These are phyloP conservation scores for Alloteropsis semialata DNA, from an alignment of 176 grass and related monocot species.

Conservation along the genomic window DNA sequence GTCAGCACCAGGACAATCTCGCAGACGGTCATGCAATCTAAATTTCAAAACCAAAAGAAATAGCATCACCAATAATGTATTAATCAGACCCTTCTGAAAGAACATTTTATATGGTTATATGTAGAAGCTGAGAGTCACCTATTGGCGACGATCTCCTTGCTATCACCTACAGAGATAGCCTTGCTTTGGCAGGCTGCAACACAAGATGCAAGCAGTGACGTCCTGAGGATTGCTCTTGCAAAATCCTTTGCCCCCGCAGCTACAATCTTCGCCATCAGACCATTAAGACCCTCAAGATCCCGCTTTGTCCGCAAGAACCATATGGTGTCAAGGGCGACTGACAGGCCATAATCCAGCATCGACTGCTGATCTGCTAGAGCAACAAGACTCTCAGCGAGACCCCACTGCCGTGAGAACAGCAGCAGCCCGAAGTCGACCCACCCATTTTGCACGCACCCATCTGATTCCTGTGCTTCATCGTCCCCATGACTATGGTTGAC, in stretches of 20 bases:
- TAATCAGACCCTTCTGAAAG: neutral
- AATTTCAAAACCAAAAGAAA: neutral
- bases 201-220: slow-evolving; percentile 63
- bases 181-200: slow-evolving; percentile 81
- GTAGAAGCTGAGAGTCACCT: slow-evolving; percentile 34
- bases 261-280: slow-evolving; percentile 63
- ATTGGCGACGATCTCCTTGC: slow-evolving; percentile 61
- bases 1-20: slow-evolving; percentile 79
- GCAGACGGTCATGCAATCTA: slow-evolving; percentile 72
- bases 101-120: neutral
- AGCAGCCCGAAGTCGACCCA: slow-evolving; percentile 57
- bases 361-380: slow-evolving; percentile 52
- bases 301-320: slow-evolving; percentile 72
- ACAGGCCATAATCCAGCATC: slow-evolving; percentile 68
- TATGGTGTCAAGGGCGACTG: slow-evolving; percentile 62
- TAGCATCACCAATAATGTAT: slow-evolving; percentile 5
- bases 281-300: slow-evolving; percentile 53
- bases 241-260: slow-evolving; percentile 74
- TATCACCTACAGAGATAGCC: slow-evolving; percentile 48
- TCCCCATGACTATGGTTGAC: slow-evolving; percentile 21
- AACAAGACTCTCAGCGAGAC: slow-evolving; percentile 59
- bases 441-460: slow-evolving; percentile 26
- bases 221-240: slow-evolving; percentile 69
- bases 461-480: slow-evolving; percentile 15
- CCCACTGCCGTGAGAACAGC: slow-evolving; percentile 69